Evolutionary conservation across 225 moss, liverwort and hornwort genomes (phyloP), one percentile per base, ranked within the genome.

Genomic region (Thuidium tamariscinum): DNA sequence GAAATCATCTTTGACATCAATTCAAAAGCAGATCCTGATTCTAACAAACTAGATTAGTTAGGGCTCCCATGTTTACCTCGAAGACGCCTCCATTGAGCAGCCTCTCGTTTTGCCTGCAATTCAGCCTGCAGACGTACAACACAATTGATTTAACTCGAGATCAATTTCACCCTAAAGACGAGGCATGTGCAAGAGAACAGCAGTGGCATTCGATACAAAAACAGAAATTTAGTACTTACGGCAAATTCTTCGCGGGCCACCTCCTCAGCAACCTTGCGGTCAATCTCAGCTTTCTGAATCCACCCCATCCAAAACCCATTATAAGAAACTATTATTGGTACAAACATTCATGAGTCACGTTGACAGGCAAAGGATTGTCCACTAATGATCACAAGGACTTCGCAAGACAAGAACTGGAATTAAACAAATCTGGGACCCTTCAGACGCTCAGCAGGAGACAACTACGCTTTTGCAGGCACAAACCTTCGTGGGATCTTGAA

Each of bases 21-120:
- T 29, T 75, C 55, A 63, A 75, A 69, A 75, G 21, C 10, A 88
- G 44, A 4, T 56, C 39, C 80, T 86, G 29, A 56, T 36, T 71
- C 62, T 56, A 66, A 36, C n/a, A 13, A 83, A 74, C 59, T 26
- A 70, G 15, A 61, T 69, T 37, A 62, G 5, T 48, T 34, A 56
- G 63, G 27, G 37, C 36, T 80, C 37, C 48, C 27, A 74, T 67
- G 61, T 60, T 71, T 83, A 91, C 91, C 91, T 93, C 98, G 94
- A 76, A 98, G 90, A 78, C 94, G 94, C 80, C 98, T 93, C 98
- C 98, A 98, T 82, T 96, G 97, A 82, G 98, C 98, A 90, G 98
- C 97, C 93, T 97, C 95, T 49, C 93, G 97, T 67, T 89, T 91
- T 77, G 94, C 93, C 88, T 90, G 93, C 88, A 95, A 71, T 64